These are phyloP conservation scores for Verticillium alfalfae DNA, from an alignment of 2,329 filamentous ascomycete genomes.

Conservation along the genomic window DNA sequence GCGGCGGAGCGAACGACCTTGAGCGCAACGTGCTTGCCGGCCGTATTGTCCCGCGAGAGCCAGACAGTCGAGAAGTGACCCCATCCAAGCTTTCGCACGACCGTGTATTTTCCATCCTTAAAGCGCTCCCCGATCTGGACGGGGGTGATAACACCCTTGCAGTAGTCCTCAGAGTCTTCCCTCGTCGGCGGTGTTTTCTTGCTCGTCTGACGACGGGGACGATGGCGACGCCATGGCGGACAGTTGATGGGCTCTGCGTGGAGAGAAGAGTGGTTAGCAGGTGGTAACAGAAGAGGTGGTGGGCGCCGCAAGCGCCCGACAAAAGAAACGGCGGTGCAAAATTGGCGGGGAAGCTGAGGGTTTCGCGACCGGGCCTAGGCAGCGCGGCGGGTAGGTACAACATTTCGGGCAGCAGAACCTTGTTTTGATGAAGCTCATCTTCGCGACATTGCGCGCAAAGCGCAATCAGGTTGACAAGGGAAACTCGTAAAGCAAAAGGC, in stretches of 20 bases:
- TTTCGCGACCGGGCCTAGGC: constrained; percentile 4
- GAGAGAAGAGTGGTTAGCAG: constrained; percentile 12
- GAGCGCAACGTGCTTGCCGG: constrained; percentile 89
- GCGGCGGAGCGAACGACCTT: constrained; percentile 97
- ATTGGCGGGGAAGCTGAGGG: constrained; percentile 5
- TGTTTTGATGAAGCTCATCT: constrained; percentile 39
- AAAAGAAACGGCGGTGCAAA: constrained; percentile 5
- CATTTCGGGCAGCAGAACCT: constrained; percentile 21
- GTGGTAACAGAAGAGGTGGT: constrained; percentile 5
- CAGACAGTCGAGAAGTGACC: constrained; percentile 99
- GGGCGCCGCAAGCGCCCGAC: constrained; percentile 2
- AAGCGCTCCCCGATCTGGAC: constrained; percentile 93
- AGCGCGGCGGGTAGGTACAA: constrained; percentile 5
- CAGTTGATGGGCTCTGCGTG: constrained; percentile 47
- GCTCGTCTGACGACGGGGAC: constrained; percentile 71
- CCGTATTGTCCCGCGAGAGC: constrained; percentile 76
- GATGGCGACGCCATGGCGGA: constrained; percentile 67
- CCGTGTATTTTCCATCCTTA: constrained; percentile 94
- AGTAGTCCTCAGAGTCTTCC: constrained; percentile 99
- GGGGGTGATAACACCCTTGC: constrained; percentile 97
- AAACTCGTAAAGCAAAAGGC: background rate
- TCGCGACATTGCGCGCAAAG: constrained; percentile 27
- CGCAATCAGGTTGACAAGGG: constrained; percentile 1
- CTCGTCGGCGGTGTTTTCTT: constrained; percentile 93
- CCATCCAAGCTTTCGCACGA: constrained; percentile 95